Conservation (phyloP, 2,329 filamentous ascomycete species). For the Emergomyces pasteurianus region DNA sequence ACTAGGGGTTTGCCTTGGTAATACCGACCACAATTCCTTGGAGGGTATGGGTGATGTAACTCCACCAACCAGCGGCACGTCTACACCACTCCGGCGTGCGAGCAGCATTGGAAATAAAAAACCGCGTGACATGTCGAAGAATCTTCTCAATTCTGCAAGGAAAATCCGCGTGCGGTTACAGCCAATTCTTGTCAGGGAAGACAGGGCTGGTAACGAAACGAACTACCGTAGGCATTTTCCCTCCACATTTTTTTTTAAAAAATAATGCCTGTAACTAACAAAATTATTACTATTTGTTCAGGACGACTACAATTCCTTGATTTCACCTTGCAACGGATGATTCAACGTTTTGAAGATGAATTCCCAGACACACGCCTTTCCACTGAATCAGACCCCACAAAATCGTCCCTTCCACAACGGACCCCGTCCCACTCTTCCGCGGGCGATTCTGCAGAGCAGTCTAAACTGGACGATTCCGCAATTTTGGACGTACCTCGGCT, state of each 20-base stretch:
- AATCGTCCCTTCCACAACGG: slow-evolving; percentile 11
- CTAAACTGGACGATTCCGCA: slow-evolving; percentile 19
- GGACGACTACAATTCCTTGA: slow-evolving; percentile 77
- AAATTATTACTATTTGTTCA: slow-evolving; percentile 26
- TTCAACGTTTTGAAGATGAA: slow-evolving; percentile 90
- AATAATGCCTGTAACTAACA: no score
- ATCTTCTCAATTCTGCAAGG: slow-evolving; percentile 71
- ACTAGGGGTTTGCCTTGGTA: slow-evolving; percentile 77
- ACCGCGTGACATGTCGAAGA: slow-evolving; percentile 87
- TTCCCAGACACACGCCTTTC: slow-evolving; percentile 71
- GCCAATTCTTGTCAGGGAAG: slow-evolving; percentile 67
- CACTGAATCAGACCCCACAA: slow-evolving; percentile 15
- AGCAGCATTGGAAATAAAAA: slow-evolving; percentile 44
- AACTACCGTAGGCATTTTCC: slow-evolving; percentile 57
- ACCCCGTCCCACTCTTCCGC: slow-evolving; percentile 26
- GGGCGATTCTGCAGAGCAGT: slow-evolving; percentile 15
- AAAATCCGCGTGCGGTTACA: slow-evolving; percentile 79
- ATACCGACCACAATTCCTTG: slow-evolving; percentile 45
- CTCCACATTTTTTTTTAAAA: neutral
- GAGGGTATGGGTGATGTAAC: slow-evolving; percentile 25
- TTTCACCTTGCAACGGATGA: slow-evolving; percentile 77
- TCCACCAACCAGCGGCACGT: slow-evolving; percentile 39
- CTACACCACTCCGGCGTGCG: slow-evolving; percentile 43
- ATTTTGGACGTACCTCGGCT: neutral
- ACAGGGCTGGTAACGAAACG: slow-evolving; percentile 56